Evolutionary conservation across 2,329 filamentous ascomycete species (phyloP).

Genomic region (Didymella lethalis): DNA sequence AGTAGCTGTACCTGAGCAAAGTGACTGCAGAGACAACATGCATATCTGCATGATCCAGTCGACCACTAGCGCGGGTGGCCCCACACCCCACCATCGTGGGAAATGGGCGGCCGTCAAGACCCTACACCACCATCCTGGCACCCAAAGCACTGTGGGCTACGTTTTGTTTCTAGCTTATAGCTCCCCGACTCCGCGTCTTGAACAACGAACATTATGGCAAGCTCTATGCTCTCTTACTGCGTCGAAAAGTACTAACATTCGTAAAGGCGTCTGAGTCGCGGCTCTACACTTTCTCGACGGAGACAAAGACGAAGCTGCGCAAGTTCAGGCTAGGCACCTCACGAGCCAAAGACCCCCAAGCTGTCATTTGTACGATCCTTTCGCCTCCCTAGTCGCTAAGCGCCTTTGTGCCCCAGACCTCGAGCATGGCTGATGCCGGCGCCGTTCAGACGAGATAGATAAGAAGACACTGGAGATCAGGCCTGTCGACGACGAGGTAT

Average conservation of each 20-base stretch:
- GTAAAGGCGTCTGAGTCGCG: slow-evolving; percentile 76
- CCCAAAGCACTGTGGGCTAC: slow-evolving; percentile 13
- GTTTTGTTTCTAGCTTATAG: background rate
- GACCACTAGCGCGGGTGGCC: slow-evolving; percentile 24
- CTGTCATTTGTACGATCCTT: slow-evolving; percentile 81
- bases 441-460: slow-evolving; percentile 80
- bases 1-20: background rate
- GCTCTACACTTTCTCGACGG: slow-evolving; percentile 89
- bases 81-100: slow-evolving; percentile 23
- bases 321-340: slow-evolving; percentile 96
- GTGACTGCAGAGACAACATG: slow-evolving; percentile 19
- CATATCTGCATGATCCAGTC: slow-evolving; percentile 12
- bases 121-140: slow-evolving; percentile 21
- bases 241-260: slow-evolving; percentile 13
- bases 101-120: slow-evolving; percentile 18
- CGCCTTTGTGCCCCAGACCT: background rate
- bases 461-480: slow-evolving; percentile 89
- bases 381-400: slow-evolving; percentile 11
- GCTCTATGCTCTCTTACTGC: slow-evolving; percentile 11
- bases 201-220: slow-evolving; percentile 28
- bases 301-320: slow-evolving; percentile 87
- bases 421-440: slow-evolving; percentile 40
- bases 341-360: slow-evolving; percentile 83
- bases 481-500: slow-evolving; percentile 81
- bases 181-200: background rate